Evolutionary conservation across 371 early-diverging fungal species (phyloP).

Genomic region (Fennellomyces sp.): DNA sequence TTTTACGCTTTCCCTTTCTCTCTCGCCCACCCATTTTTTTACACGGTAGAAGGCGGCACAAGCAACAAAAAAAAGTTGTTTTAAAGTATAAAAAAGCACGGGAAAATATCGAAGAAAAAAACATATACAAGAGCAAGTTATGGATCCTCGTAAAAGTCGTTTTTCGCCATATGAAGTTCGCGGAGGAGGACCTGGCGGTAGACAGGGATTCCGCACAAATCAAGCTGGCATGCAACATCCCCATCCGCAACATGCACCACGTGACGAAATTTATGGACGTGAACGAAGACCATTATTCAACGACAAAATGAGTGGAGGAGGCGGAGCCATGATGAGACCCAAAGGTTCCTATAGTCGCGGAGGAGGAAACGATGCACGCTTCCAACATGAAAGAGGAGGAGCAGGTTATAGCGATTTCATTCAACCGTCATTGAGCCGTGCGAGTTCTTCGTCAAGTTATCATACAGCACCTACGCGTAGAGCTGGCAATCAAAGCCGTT

Average conservation of each 20-base stretch:
- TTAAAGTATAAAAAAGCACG: no score
- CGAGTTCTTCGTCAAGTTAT: not conserved
- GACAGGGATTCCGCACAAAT: not conserved
- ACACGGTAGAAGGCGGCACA: no score
- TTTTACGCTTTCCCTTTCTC: no score
- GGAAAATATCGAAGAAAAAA: no score
- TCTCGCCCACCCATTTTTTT: no score
- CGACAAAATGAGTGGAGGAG: conserved; percentile 17
- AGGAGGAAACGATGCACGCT: conserved; percentile 16
- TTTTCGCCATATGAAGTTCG: conserved; percentile 26
- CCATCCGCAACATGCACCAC: conserved; percentile 1
- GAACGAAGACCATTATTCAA: conserved; percentile 11
- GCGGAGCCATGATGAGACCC: conserved; percentile 27
- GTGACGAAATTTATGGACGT: conserved; percentile 1
- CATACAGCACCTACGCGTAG: conserved; percentile 1
- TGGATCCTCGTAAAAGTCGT: conserved; percentile 18
- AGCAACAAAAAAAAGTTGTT: no score
- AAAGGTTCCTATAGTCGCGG: conserved; percentile 18
- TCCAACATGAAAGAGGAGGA: conserved; percentile 13
- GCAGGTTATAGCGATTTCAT: conserved; percentile 1
- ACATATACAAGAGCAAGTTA: no score
- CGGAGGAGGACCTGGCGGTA: not conserved
- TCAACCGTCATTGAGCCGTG: not conserved
- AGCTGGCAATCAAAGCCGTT: not conserved
- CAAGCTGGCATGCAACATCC: not conserved